Base-by-base conservation (phyloP, 2,329 filamentous ascomycete species). In the Paracoccidioides brasiliensis region DNA sequence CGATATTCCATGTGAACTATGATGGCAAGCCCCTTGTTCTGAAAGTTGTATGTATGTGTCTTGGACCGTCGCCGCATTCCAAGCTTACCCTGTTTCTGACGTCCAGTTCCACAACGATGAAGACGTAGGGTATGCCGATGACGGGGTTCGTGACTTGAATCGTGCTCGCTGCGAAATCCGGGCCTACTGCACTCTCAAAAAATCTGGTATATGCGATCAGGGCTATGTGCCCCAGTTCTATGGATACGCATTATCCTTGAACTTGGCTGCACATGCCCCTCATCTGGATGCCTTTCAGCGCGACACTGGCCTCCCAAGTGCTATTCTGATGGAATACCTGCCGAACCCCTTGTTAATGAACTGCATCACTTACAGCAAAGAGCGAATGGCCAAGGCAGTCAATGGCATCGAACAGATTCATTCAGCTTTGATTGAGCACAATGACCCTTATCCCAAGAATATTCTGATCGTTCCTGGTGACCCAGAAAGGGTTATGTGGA, bases 371-470 rank as follows among this genome's bases (percentile, higher is more conserved):
- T 60, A 60, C 40, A 58, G 45, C 51, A 45, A 38, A 56, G 54
- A 59, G 28, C 55, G 58, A 48, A 56, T 59, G 52, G 44, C 5
- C 22, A 57, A 59, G 41, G 57, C 51, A 46, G 28, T 57, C 38
- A n/a, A 54, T 2, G 53, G 57, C 38, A 60, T 60, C n/a, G 33
- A 55, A 48, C 53, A 56, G 33, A 48, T 59, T 41, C 59, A 59
- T 57, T 57, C 35, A 32, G 59, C 55, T 53, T 44, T 58, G 30
- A 37, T 60, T 56, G 59, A 59, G 33, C 59, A 60, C 43, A 60
- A 59, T 56, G 59, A 59, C 37, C 46, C 54, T 43, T 59, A 60
- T 55, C 59, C 55, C 14, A 60, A 59, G 55, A 60, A 60, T 41
- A 56, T 58, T 22, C 7, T 58, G 49, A 59, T 60, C 41, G 45